A percentile compares a stretch with the other conserved stretches of the same genome.
Evolutionary conservation across 352 stramenopile species (phyloP).

Genomic region (Phytopythium mirpurense): DNA sequence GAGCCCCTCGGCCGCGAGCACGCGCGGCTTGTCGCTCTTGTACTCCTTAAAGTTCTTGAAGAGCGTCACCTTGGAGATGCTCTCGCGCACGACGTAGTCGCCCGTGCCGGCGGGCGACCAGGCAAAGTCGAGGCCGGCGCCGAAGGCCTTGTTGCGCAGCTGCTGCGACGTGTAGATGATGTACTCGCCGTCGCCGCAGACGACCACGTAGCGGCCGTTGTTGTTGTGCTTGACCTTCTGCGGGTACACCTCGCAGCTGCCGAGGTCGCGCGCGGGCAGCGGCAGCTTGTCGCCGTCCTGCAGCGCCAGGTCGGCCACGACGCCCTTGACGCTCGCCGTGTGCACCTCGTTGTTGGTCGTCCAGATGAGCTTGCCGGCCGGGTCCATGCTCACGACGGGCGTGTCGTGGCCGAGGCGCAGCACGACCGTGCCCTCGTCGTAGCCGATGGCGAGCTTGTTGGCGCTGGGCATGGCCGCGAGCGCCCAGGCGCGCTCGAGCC

Average conservation of each 20-base stretch:
- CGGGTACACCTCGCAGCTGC: slow-evolving; percentile 97
- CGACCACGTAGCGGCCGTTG: slow-evolving; percentile 97
- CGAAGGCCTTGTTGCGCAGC: slow-evolving; percentile 95
- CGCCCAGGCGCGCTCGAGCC: slow-evolving; percentile 97
- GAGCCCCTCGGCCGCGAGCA: slow-evolving; percentile 92
- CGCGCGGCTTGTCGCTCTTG: slow-evolving; percentile 91
- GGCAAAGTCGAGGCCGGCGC: slow-evolving; percentile 96
- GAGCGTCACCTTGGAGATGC: slow-evolving; percentile 93
- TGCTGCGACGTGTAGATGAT: slow-evolving; percentile 99
- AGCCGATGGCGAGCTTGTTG: slow-evolving; percentile 94
- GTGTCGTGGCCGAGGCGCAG: slow-evolving; percentile 97
- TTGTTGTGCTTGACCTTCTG: slow-evolving; percentile 98
- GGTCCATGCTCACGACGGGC: slow-evolving; percentile 97
- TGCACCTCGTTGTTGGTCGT: slow-evolving; percentile 98
- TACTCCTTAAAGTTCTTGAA: slow-evolving; percentile 99
- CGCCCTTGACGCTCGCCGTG: slow-evolving; percentile 90
- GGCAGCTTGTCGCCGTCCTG: slow-evolving; percentile 89
- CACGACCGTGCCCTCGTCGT: slow-evolving; percentile 94
- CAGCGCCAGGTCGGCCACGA: slow-evolving; percentile 65
- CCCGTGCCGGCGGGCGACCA: slow-evolving; percentile 96
- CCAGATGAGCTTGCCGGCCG: slow-evolving; percentile 97
- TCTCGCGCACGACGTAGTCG: slow-evolving; percentile 98
- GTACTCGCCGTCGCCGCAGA: slow-evolving; percentile 99
- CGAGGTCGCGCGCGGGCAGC: slow-evolving; percentile 89
- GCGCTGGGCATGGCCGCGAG: slow-evolving; percentile 75